Conservation (phyloP, 495 filamentous ascomycete species). For the Aspergillus panamensis region DNA sequence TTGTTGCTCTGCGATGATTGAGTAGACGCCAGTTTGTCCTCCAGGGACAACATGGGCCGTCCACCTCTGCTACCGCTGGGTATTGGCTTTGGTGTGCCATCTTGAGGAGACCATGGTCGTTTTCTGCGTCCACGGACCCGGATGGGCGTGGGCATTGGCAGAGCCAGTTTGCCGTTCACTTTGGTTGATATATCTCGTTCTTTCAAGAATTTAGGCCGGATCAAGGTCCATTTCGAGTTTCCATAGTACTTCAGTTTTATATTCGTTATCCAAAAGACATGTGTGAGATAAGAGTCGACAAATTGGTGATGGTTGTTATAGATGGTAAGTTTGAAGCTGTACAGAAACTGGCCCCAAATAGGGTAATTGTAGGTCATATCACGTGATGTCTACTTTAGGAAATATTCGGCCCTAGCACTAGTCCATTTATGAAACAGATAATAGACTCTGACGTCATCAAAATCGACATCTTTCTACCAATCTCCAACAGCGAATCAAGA, state of each 20-base stretch:
- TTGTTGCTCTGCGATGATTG: conserved; percentile 13
- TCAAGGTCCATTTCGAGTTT: too few species aligned
- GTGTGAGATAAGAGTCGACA: too few species aligned
- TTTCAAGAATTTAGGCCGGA: too few species aligned
- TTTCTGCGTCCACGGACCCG: conserved; percentile 28
- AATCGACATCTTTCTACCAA: neutral
- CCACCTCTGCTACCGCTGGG: conserved; percentile 21
- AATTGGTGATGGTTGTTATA: too few species aligned
- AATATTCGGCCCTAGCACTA: conserved; percentile 11
- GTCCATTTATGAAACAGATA: neutral
- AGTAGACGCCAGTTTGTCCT: conserved; percentile 10
- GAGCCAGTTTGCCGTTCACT: too few species aligned
- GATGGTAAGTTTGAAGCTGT: too few species aligned
- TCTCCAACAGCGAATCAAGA: too few species aligned
- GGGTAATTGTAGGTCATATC: conserved; percentile 6
- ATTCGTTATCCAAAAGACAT: too few species aligned
- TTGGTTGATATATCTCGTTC: too few species aligned
- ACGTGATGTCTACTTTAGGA: neutral
- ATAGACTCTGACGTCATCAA: conserved; percentile 7
- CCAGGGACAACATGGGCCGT: conserved; percentile 20
- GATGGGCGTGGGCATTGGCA: conserved; percentile 27
- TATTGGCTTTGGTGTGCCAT: conserved; percentile 16
- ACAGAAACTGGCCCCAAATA: neutral
- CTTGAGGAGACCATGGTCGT: conserved; percentile 1
- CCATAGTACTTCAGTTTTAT: too few species aligned